phyloP scores from a whole-genome alignment of 2,329 filamentous ascomycete species.

The Aspergillus viridinutans region DNA sequence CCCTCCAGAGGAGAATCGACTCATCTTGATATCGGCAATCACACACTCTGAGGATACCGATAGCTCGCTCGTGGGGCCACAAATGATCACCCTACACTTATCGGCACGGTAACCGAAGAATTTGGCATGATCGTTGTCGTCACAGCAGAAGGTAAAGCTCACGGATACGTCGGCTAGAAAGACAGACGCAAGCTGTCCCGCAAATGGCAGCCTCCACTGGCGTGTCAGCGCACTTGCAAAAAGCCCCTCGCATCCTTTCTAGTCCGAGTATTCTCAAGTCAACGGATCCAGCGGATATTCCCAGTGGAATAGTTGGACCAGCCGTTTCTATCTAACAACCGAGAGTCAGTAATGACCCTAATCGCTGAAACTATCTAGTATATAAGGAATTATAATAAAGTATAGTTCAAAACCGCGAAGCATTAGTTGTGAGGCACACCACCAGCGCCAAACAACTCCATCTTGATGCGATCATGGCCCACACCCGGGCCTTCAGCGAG shows the following conservation, averaged over 20 bases:
- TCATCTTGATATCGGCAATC: neutral
- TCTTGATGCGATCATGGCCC: slow-evolving; percentile 53
- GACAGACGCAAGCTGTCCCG: neutral
- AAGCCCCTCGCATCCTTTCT: too few relatives aligned
- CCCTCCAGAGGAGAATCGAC: neutral
- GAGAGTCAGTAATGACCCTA: too few relatives aligned
- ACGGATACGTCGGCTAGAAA: neutral
- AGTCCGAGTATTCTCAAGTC: too few relatives aligned
- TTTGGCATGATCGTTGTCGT: neutral
- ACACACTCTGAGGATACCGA: neutral
- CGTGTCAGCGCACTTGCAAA: too few relatives aligned
- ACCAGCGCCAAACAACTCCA: slow-evolving; percentile 66
- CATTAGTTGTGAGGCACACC: slow-evolving; percentile 20
- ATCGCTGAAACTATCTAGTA: too few relatives aligned
- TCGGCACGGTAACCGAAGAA: neutral
- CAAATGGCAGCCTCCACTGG: too few relatives aligned
- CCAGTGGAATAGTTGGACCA: too few relatives aligned
- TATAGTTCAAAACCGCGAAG: too few relatives aligned
- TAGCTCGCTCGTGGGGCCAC: neutral
- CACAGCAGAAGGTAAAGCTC: neutral
- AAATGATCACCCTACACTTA: neutral
- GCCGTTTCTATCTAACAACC: too few relatives aligned
- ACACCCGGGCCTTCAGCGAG: slow-evolving; percentile 54
- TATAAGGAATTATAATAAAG: too few relatives aligned
- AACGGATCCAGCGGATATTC: too few relatives aligned